Conservation (phyloP, 1,284 basidiomycete species). For the Trametes pubescens region DNA sequence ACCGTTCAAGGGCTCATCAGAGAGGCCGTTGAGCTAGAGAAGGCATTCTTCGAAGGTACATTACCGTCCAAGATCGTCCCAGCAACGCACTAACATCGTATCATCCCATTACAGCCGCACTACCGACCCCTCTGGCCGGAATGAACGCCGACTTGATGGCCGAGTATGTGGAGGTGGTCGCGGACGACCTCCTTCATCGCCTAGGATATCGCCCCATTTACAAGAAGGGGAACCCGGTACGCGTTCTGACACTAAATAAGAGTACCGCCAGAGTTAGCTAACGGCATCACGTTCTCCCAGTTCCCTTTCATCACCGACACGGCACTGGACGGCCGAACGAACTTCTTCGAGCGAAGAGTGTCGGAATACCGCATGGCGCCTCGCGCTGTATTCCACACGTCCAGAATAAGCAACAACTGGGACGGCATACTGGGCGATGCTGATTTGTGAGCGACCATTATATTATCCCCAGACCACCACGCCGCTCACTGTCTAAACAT, state of each 20-base stretch:
- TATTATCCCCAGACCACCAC: no score
- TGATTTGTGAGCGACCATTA: no score
- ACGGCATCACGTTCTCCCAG: slow-evolving; percentile 74
- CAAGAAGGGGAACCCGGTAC: no score
- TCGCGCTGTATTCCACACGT: no score
- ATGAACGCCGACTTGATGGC: slow-evolving; percentile 89
- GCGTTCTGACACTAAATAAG: no score
- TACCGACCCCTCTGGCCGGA: slow-evolving; percentile 78
- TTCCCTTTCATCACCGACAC: slow-evolving; percentile 96
- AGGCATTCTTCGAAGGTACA: slow-evolving; percentile 63
- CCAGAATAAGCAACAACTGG: no score
- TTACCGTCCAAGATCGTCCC: no score
- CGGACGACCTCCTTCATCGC: slow-evolving; percentile 48
- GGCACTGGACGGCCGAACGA: slow-evolving; percentile 84
- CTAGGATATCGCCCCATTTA: no score
- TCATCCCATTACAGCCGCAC: slow-evolving; percentile 56
- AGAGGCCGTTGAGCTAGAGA: no score
- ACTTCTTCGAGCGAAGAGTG: slow-evolving; percentile 88
- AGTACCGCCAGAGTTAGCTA: no score
- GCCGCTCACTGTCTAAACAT: no score
- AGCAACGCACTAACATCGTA: slow-evolving; percentile 28
- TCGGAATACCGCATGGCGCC: slow-evolving; percentile 80
- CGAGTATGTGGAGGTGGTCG: slow-evolving; percentile 97
- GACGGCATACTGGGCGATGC: no score
- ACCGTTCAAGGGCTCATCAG: slow-evolving; percentile 36